These are phyloP conservation scores for Polygonum aviculare DNA, from an alignment of 148 eudicot genomes.

Conservation along the genomic window DNA sequence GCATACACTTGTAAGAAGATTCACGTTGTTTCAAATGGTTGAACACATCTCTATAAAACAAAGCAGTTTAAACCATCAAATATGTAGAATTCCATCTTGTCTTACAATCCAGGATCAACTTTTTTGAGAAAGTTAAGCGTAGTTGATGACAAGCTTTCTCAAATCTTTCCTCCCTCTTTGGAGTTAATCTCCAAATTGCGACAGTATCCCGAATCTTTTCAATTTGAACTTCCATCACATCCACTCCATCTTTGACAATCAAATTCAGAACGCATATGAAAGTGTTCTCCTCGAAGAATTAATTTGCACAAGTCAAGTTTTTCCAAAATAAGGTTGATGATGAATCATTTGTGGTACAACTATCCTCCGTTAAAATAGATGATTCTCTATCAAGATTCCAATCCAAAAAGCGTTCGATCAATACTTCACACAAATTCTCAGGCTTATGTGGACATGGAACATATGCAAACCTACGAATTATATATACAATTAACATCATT, in stretches of 20 bases:
- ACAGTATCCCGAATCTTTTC: background rate
- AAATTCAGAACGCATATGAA: background rate
- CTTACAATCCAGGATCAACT: background rate
- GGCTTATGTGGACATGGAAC: background rate
- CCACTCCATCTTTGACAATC: background rate
- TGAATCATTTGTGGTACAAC: background rate
- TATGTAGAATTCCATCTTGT: background rate
- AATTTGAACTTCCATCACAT: background rate
- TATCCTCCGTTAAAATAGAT: background rate
- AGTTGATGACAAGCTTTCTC: background rate
- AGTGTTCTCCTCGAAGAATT: background rate
- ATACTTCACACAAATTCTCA: background rate
- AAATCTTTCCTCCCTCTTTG: background rate
- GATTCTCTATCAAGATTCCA: background rate
- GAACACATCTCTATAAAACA: background rate
- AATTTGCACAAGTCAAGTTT: background rate
- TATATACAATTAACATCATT: background rate
- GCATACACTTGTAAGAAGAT: background rate
- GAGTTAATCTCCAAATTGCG: background rate
- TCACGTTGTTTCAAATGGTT: background rate
- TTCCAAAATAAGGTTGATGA: background rate
- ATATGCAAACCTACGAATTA: background rate
- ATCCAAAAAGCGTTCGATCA: background rate
- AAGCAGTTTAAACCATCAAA: background rate
- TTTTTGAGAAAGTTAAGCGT: background rate